Evolutionary conservation across 441 rosid genomes (phyloP).

Genomic region (Raphanus hybrid): DNA sequence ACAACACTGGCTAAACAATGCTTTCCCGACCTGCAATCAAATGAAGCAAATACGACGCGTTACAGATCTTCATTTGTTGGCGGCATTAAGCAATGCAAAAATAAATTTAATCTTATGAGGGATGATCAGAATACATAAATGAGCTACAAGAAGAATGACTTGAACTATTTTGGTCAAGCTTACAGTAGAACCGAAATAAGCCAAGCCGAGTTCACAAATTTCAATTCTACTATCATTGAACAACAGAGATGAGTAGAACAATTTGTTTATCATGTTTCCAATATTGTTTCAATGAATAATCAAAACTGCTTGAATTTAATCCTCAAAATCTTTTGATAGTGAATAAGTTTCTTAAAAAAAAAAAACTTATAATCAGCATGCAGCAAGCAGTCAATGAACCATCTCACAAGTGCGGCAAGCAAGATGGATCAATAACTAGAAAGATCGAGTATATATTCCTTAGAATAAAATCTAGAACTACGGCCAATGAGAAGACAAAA

Average conservation of each 20-base stretch:
- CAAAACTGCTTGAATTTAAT: not conserved
- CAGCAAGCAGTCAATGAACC: not conserved
- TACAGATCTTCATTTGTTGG: slow-evolving; percentile 1
- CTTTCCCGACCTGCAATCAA: slow-evolving; percentile 18
- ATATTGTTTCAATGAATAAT: not conserved
- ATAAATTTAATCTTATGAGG: not conserved
- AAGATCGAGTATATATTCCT: not conserved
- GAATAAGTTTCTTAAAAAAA: not conserved
- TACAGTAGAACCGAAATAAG: not conserved
- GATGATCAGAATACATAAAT: not conserved
- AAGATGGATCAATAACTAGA: slow-evolving; percentile 1
- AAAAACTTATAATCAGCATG: not conserved
- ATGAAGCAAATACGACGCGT: slow-evolving; percentile 3
- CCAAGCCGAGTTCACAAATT: not conserved
- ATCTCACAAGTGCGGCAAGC: not conserved
- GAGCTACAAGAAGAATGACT: not conserved
- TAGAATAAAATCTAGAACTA: not conserved
- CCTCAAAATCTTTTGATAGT: not conserved
- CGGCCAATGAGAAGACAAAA: slow-evolving; percentile 6
- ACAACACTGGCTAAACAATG: slow-evolving; percentile 3
- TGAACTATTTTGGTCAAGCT: not conserved
- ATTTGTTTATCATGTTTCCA: not conserved
- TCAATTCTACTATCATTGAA: not conserved
- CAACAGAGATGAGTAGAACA: slow-evolving; percentile 13
- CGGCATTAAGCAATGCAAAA: not conserved